Base-by-base conservation (phyloP, 2,329 filamentous ascomycete genomes). In the Trichoderma atrobrunneum region DNA sequence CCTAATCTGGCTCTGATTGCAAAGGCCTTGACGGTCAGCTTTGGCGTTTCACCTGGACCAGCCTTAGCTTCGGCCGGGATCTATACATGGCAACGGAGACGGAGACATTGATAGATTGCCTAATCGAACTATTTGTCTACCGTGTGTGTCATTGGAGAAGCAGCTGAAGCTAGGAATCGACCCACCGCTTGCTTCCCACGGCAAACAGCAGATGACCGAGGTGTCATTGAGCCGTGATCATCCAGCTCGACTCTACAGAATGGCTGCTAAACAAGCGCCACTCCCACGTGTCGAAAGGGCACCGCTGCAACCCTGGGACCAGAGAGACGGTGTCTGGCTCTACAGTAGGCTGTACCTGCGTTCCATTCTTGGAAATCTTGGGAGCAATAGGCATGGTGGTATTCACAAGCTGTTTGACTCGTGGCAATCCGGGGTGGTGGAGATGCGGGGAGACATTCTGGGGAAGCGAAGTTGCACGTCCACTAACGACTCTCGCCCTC, bases 361-460 rank as follows among this genome's bases (percentile, higher is more conserved):
- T 67, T 60, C 14, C 16, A 8, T 18, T 10, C 39, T 18, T 43
- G 16, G 39, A 18, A 43, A n/a, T 60, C 26, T 34, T 34, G 57
- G 18, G 32, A 32, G 30, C 18, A 21, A n/a, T 14, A 34, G 57
- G 57, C 18, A 34, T 54, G 48, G 48, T 54, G 43, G 30, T 56
- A 54, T 51, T 11, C 43, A 43, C 3, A 28, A 39, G 34, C 8
- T 67, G 64, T 57, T 67, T 43, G 64, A 59, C 64, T 59, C 64
- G 57, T 60, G 56, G 32, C 34, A 21, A 3, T 12, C 11, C 3
- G 36, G 36, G n/a, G 21, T 54, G 64, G 64, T 67, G 64, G 64
- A 67, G 64, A 59, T 30, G 64, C 63, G 63, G 63, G 43, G 63
- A 60, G 30, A 26, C 24, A 21, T 43, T 59, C 64, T 30, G 64